These are phyloP conservation scores for Fraxinus velutina DNA, from an alignment of 305 asterid genomes.

Conservation along the genomic window DNA sequence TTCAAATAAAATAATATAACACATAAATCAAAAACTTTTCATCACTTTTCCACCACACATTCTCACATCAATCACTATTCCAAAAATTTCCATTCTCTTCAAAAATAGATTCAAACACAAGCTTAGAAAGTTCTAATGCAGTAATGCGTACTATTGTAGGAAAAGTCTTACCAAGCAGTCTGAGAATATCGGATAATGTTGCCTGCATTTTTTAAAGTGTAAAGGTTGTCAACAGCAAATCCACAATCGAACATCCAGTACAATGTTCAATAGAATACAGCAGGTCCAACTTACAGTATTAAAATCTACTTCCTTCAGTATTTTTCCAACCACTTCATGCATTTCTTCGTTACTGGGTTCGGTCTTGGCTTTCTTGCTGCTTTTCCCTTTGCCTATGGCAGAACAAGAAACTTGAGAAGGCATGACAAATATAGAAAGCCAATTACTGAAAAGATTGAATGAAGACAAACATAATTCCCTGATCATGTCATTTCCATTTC, in stretches of 20 bases:
- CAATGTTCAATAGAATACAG: not conserved
- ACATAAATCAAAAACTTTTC: no score
- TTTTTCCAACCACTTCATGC: constrained; percentile 19
- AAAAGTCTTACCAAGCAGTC: not conserved
- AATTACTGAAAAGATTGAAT: not conserved
- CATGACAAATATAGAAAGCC: not conserved
- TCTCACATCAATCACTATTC: no score
- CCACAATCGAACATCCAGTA: not conserved
- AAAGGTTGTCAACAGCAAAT: not conserved
- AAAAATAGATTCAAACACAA: no score
- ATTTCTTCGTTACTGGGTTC: constrained; percentile 28
- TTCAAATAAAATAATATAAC: no score
- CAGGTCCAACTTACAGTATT: constrained; percentile 19
- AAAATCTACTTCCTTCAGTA: constrained; percentile 26
- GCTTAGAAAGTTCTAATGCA: no score
- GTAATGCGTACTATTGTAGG: not conserved
- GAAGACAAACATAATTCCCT: not conserved
- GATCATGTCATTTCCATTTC: not conserved
- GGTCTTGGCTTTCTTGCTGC: constrained; percentile 16
- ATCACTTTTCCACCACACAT: no score
- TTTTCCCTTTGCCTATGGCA: constrained; percentile 21
- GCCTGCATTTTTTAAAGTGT: not conserved
- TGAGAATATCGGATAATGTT: not conserved
- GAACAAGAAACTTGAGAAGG: not conserved
- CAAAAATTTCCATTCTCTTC: no score